Evolutionary conservation across 164 flowering plant species (phyloP).

Genomic region (Saururus chinensis): DNA sequence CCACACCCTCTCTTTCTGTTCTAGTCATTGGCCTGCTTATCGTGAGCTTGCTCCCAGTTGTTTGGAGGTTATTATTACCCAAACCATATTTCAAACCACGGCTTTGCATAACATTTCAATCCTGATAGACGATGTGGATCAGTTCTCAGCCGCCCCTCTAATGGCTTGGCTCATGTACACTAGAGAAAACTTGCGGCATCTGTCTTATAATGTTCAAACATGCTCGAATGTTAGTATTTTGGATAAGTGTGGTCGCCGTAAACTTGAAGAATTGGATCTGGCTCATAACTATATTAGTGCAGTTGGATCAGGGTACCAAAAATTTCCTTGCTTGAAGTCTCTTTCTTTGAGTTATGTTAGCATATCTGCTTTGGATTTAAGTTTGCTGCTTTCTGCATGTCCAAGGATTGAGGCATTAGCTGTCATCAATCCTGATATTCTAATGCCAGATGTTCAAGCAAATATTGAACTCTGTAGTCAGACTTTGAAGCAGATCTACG

Average conservation of each 20-base stretch:
- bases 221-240: constrained; percentile 64
- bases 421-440: constrained; percentile 69
- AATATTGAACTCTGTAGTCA: constrained; percentile 63
- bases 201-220: constrained; percentile 67
- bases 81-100: constrained; percentile 72
- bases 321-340: constrained; percentile 59
- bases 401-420: constrained; percentile 57
- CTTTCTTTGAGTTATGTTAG: constrained; percentile 65
- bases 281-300: constrained; percentile 67
- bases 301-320: constrained; percentile 80
- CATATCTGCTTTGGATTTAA: constrained; percentile 77
- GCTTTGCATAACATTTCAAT: constrained; percentile 55
- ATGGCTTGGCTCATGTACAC: constrained; percentile 98
- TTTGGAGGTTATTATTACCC: constrained; percentile 68
- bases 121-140: constrained; percentile 72
- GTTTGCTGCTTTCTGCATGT: constrained; percentile 67
- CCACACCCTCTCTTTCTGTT: constrained; percentile 58
- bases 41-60: constrained; percentile 47
- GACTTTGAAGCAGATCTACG: constrained; percentile 49
- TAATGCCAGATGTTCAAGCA: constrained; percentile 70
- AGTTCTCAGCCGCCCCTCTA: constrained; percentile 81
- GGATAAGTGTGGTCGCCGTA: constrained; percentile 74
- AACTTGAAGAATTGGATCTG: constrained; percentile 52
- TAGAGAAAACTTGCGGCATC: constrained; percentile 50
- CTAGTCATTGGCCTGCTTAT: constrained; percentile 66